Evolutionary conservation across 345 rosid species (phyloP), one percentile per base, ranked within the genome.

Genomic region (Salix suchowensis): DNA sequence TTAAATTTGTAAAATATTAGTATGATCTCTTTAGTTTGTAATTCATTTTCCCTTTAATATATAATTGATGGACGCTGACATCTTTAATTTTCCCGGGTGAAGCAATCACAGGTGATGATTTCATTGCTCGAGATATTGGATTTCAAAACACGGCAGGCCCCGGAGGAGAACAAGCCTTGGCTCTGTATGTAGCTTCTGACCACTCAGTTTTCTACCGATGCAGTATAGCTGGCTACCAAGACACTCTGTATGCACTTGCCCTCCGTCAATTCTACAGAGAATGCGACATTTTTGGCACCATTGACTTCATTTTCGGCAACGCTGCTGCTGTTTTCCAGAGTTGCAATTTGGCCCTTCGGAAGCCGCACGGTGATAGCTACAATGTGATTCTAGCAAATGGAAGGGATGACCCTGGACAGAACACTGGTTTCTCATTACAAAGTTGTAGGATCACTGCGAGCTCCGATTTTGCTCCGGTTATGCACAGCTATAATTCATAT

Each of bases 121-220:
- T 94, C 82, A 85, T 92, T 0, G 98, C 91, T 15, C 79, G 87
- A 0, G 93, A 92, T 42, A 92, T 94, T 2, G 96, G 98, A 44
- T 89, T 94, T 76, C 88, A 88, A 1, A 94, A 94, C 88, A 86
- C 85, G 2, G 98, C 98, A 24, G 98, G 97, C 5, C 90, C 97
- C 0, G 42, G 55, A 28, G 92, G 88, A 77, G 39, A 84, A 3
- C 98, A 92, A 70, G 97, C 98, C 2, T 74, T 94, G 40, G 97
- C 98, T 34, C 72, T 94, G 2, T 62, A 79, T 54, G 83, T 88
- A 7, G 84, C 89, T 8, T 88, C 97, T 1, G 97, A 94, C 78
- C 91, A 71, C 7, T 79, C 97, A 8, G 97, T 86, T 18, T 72
- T 94, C 68, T 92, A 82, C 60, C 82, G 90, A 75, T 94, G 98